Evolutionary conservation across 108 stramenopile genomes (phyloP).

Genomic region (Fragilariopsis cylindrus): DNA sequence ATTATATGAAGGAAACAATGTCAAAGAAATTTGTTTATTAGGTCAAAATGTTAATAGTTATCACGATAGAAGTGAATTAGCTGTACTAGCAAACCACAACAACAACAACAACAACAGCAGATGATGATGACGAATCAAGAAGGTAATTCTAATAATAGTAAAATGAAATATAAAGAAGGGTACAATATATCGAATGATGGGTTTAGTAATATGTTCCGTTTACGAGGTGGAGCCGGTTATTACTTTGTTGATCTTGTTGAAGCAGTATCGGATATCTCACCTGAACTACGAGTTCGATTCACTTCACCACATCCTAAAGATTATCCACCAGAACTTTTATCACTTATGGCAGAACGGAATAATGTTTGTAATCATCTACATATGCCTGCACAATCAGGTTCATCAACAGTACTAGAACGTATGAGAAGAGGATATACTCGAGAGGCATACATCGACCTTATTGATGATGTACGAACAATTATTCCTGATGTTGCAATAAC

Average conservation of each 20-base stretch:
- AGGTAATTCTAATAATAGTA: neutral
- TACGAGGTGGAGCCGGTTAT: conserved; percentile 80
- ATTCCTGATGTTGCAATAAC: conserved; percentile 93
- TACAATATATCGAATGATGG: conserved; percentile 67
- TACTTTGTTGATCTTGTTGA: conserved; percentile 95
- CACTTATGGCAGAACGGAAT: conserved; percentile 86
- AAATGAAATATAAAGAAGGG: conserved; percentile 34
- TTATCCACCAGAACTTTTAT: conserved; percentile 87
- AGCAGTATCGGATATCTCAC: conserved; percentile 78
- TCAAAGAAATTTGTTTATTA: conserved; percentile 93
- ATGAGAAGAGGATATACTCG: conserved; percentile 97
- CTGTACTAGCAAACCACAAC: conserved; percentile 34
- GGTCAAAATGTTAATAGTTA: conserved; percentile 99
- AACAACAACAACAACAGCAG: neutral
- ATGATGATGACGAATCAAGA: conserved; percentile 1
- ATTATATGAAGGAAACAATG: conserved; percentile 71
- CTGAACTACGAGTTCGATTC: conserved; percentile 94
- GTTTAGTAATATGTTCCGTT: conserved; percentile 79
- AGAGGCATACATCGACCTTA: conserved; percentile 92
- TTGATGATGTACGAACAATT: conserved; percentile 58
- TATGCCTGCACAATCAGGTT: conserved; percentile 96
- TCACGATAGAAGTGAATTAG: conserved; percentile 79
- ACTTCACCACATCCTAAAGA: conserved; percentile 99
- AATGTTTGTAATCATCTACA: conserved; percentile 95
- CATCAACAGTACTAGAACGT: conserved; percentile 78